These are phyloP conservation scores for Sistotremastrum suecicum DNA, from an alignment of 768 basidiomycete genomes.

Conservation along the genomic window DNA sequence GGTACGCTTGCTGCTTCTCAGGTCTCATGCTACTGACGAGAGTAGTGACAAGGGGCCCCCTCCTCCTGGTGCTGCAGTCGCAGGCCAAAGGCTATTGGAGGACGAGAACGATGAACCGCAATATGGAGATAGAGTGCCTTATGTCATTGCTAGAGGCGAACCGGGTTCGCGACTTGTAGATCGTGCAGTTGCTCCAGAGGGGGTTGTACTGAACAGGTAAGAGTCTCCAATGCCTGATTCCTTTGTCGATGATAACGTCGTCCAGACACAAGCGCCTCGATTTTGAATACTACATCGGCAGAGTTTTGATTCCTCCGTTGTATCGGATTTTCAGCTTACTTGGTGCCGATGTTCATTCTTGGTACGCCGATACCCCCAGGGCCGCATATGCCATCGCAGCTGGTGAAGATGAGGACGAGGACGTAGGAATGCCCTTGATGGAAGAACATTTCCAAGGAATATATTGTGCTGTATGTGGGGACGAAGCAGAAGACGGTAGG, in stretches of 20 bases:
- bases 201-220: conserved; percentile 51
- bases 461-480: conserved; percentile 58
- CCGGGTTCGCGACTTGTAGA: conserved; percentile 57
- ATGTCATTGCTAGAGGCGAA: conserved; percentile 63
- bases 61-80: conserved; percentile 85
- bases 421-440: conserved; percentile 29
- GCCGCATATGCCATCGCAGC: conserved; percentile 21
- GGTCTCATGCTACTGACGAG: not conserved
- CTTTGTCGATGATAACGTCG: not conserved
- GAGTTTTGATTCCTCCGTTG: conserved; percentile 78
- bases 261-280: conserved; percentile 64
- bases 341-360: conserved; percentile 72
- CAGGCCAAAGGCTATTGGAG: conserved; percentile 52
- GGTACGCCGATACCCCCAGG: conserved; percentile 84
- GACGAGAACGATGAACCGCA: conserved; percentile 79
- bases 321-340: conserved; percentile 85
- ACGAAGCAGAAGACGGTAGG: conserved; percentile 38
- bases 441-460: conserved; percentile 62
- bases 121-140: conserved; percentile 89
- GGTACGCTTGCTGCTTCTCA: conserved; percentile 27
- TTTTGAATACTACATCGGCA: conserved; percentile 74
- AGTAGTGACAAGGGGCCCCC: conserved; percentile 69
- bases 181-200: conserved; percentile 59
- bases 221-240: conserved; percentile 5
- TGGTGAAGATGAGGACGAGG: conserved; percentile 22